phyloP scores from a whole-genome alignment of 352 stramenopile species.

The Phytophthora lateralis region DNA sequence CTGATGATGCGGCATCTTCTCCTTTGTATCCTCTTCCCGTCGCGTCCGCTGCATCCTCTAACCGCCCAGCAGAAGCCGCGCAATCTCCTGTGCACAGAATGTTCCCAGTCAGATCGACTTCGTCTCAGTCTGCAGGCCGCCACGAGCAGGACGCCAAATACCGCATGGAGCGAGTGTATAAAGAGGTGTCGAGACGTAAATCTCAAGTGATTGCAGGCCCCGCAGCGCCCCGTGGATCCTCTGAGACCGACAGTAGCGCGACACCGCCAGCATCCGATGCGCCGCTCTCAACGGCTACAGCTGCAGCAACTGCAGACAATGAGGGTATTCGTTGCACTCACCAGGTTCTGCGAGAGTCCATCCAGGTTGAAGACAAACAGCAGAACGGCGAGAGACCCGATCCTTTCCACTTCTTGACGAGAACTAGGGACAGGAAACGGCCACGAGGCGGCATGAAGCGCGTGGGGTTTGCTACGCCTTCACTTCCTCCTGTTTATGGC shows the following conservation, averaged over 20 bases:
- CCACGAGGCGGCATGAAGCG: slow-evolving; percentile 27
- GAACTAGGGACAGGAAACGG: slow-evolving; percentile 30
- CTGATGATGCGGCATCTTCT: neutral
- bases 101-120: slow-evolving; percentile 13
- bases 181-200: slow-evolving; percentile 50
- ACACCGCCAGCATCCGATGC: slow-evolving; percentile 19
- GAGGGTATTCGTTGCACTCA: slow-evolving; percentile 22
- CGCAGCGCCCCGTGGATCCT: slow-evolving; percentile 24
- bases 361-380: neutral
- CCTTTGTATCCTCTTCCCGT: slow-evolving; percentile 1
- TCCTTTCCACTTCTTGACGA: slow-evolving; percentile 19
- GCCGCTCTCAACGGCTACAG: slow-evolving; percentile 10
- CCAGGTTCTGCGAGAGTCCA: neutral
- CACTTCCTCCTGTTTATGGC: slow-evolving; percentile 9
- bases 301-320: slow-evolving; percentile 31
- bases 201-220: slow-evolving; percentile 21
- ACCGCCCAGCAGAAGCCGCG: slow-evolving; percentile 19
- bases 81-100: slow-evolving; percentile 5
- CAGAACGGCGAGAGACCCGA: slow-evolving; percentile 2
- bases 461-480: slow-evolving; percentile 34
- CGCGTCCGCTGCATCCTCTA: neutral
- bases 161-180: slow-evolving; percentile 61
- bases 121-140: slow-evolving; percentile 8
- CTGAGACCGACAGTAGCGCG: slow-evolving; percentile 34
- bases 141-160: slow-evolving; percentile 36